Conservation (phyloP, 768 basidiomycete genomes). For the Pilatotrama ljubarskyi region DNA sequence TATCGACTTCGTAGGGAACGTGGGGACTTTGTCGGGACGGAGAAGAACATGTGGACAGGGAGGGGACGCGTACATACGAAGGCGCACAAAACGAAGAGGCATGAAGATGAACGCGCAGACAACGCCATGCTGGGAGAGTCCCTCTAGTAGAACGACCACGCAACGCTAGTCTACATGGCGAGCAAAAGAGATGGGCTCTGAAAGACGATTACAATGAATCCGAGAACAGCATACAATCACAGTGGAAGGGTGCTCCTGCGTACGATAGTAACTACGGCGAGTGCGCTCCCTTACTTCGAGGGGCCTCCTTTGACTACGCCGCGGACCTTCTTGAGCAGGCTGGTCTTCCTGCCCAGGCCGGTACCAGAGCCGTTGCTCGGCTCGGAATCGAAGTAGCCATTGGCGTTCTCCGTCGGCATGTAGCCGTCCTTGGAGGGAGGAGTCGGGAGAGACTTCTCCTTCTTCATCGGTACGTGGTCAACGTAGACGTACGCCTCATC, state of each 20-base stretch:
- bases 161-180: slow-evolving; percentile 21
- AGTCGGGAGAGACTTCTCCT: slow-evolving; percentile 56
- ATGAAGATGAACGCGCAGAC: not conserved
- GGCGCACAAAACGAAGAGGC: not conserved
- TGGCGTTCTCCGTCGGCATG: slow-evolving; percentile 33
- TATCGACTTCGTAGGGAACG: slow-evolving; percentile 15
- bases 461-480: slow-evolving; percentile 38
- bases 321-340: slow-evolving; percentile 79
- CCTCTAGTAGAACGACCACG: slow-evolving; percentile 20
- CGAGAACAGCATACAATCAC: slow-evolving; percentile 15
- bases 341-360: slow-evolving; percentile 69
- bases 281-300: slow-evolving; percentile 36
- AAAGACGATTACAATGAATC: slow-evolving; percentile 11
- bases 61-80: slow-evolving; percentile 6
- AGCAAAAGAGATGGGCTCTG: slow-evolving; percentile 15
- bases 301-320: slow-evolving; percentile 58
- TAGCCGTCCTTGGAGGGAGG: slow-evolving; percentile 37
- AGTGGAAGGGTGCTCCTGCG: not conserved
- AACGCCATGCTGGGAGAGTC: slow-evolving; percentile 7
- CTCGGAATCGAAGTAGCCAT: slow-evolving; percentile 53
- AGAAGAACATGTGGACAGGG: slow-evolving; percentile 5
- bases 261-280: not conserved
- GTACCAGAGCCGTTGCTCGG: slow-evolving; percentile 33
- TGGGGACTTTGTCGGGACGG: slow-evolving; percentile 5
- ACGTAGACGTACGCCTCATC: slow-evolving; percentile 70